Evolutionary conservation across 164 flowering plant species (phyloP).

Genomic region (Cinnamomum micranthum): DNA sequence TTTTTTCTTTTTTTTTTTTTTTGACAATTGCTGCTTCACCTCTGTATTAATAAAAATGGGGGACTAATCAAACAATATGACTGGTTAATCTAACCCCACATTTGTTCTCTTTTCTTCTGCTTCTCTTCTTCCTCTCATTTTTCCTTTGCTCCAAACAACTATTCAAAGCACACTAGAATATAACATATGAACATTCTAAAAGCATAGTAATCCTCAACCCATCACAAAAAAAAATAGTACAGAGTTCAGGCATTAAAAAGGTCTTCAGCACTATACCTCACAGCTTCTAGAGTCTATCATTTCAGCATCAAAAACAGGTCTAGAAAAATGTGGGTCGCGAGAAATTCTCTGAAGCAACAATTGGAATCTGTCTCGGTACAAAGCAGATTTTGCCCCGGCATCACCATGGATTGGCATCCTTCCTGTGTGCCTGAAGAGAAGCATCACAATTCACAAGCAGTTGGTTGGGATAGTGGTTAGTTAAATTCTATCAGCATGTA

Average conservation of each 20-base stretch:
- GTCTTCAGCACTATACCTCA: constrained; percentile 46
- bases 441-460: neutral
- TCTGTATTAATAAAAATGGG: no score
- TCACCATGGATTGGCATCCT: constrained; percentile 79
- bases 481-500: no score
- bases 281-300: constrained; percentile 49
- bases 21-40: no score
- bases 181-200: no score
- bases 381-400: constrained; percentile 67
- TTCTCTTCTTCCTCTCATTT: no score
- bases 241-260: neutral
- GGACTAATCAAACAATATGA: no score
- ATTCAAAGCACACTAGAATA: no score
- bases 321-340: constrained; percentile 74
- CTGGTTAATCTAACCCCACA: no score
- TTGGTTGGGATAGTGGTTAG: neutral
- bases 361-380: constrained; percentile 83
- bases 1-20: no score
- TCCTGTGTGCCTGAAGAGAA: constrained; percentile 50
- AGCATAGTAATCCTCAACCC: no score
- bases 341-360: constrained; percentile 79
- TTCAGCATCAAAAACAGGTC: constrained; percentile 71
- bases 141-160: no score
- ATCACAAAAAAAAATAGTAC: neutral
- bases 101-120: no score